A percentile compares a stretch with the other conserved stretches of the same genome.
These are phyloP conservation scores for Clarkia xantiana DNA, from an alignment of 345 rosid species.

Conservation along the genomic window DNA sequence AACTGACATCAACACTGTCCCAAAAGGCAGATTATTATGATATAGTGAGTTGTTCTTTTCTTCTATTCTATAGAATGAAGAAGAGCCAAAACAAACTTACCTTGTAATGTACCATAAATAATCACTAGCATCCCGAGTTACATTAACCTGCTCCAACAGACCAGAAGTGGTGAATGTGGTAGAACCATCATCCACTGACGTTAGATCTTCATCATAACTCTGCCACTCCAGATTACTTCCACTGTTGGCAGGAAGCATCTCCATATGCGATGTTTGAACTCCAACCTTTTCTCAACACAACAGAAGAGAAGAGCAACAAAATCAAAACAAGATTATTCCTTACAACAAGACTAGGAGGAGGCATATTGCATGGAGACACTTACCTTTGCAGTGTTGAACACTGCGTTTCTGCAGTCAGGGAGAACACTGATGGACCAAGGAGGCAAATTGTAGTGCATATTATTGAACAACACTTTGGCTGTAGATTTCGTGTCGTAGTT, in stretches of 20 bases:
- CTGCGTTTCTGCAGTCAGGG: conserved; percentile 93
- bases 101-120: conserved; percentile 90
- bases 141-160: conserved; percentile 84
- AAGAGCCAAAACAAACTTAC: conserved; percentile 22
- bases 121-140: conserved; percentile 78
- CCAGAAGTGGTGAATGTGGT: conserved; percentile 53
- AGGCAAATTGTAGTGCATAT: conserved; percentile 92
- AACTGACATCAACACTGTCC: conserved; percentile 62
- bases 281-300: too few relatives aligned
- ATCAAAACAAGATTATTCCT: neutral
- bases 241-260: conserved; percentile 60
- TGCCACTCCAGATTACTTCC: conserved; percentile 55
- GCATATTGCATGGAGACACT: neutral
- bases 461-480: conserved; percentile 73
- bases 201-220: conserved; percentile 71
- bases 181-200: conserved; percentile 53
- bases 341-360: too few relatives aligned
- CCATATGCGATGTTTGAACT: conserved; percentile 84
- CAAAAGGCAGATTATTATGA: neutral
- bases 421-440: conserved; percentile 99
- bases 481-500: conserved; percentile 82
- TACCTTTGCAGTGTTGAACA: conserved; percentile 97
- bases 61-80: too few relatives aligned
- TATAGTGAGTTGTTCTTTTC: conserved; percentile 1
- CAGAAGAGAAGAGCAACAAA: conserved; percentile 7